Evolutionary conservation across 2,329 filamentous ascomycete species (phyloP).

Genomic region (Diaporthe citri): DNA sequence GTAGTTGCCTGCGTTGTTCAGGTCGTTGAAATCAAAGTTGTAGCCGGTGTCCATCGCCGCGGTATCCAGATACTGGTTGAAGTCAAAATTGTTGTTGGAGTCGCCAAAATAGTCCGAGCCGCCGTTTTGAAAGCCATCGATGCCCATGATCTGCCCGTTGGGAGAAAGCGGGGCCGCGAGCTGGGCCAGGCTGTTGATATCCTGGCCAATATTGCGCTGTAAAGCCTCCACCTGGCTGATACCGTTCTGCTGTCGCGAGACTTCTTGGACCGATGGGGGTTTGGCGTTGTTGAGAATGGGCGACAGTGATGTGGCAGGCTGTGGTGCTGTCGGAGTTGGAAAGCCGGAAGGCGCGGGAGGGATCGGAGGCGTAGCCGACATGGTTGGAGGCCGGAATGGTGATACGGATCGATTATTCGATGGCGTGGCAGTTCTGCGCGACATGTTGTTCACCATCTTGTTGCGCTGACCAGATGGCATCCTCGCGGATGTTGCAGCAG

Average conservation of each 20-base stretch:
- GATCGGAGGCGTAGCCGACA: constrained; percentile 48
- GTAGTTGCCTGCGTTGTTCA: constrained; percentile 46
- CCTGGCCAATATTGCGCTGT: constrained; percentile 44
- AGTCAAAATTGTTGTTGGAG: constrained; percentile 55
- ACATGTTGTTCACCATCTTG: constrained; percentile 71
- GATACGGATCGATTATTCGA: constrained; percentile 44
- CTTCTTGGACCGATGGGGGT: constrained; percentile 20
- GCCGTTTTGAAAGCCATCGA: constrained; percentile 10
- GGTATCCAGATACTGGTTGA: constrained; percentile 63
- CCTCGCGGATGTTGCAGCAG: constrained; percentile 67
- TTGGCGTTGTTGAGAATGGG: constrained; percentile 63
- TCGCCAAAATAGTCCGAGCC: constrained; percentile 50
- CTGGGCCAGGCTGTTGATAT: constrained; percentile 47
- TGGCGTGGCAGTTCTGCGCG: constrained; percentile 53
- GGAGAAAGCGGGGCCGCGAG: constrained; percentile 32
- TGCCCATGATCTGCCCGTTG: constrained; percentile 33
- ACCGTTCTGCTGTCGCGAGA: constrained; percentile 63
- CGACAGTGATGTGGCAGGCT: constrained; percentile 75
- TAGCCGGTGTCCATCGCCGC: constrained; percentile 53
- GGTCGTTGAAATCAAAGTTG: constrained; percentile 33
- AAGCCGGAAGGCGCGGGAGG: constrained; percentile 60
- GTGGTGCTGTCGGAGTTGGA: constrained; percentile 59
- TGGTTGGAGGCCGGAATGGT: constrained; percentile 39
- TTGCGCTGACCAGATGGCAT: constrained; percentile 69
- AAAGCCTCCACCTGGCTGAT: constrained; percentile 76